Evolutionary conservation across 2,329 filamentous ascomycete species (phyloP).

Genomic region (Aspergillus niger): DNA sequence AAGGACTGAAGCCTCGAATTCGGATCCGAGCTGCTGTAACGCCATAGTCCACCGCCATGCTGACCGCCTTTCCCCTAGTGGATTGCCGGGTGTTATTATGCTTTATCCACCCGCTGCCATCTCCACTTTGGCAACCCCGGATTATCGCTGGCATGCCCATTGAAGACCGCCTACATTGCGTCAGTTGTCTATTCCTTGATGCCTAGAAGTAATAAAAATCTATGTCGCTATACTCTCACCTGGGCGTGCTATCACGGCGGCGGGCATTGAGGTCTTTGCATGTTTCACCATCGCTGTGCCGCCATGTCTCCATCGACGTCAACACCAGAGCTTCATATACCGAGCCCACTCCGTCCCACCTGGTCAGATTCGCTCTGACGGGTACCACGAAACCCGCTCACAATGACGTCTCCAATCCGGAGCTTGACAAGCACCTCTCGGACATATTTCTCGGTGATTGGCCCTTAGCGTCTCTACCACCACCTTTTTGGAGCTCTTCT

Average conservation of each 20-base stretch:
- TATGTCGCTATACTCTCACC: not conserved
- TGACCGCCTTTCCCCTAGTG: constrained; percentile 5
- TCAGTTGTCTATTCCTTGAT: not conserved
- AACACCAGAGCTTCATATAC: constrained; percentile 2
- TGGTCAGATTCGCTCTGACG: constrained; percentile 37
- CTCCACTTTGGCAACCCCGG: not conserved
- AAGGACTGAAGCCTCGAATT: not conserved
- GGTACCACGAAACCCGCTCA: constrained; percentile 19
- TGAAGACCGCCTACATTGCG: not conserved
- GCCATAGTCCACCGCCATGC: not conserved
- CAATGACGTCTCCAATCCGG: constrained; percentile 3
- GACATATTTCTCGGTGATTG: constrained; percentile 28
- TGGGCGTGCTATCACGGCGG: constrained; percentile 3
- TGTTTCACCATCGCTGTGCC: constrained; percentile 7
- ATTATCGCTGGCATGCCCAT: not conserved
- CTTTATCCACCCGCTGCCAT: not conserved
- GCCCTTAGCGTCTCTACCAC: constrained; percentile 21
- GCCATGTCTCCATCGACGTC: constrained; percentile 5
- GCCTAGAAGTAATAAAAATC: constrained; percentile 5
- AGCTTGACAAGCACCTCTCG: constrained; percentile 20
- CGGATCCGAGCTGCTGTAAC: not conserved
- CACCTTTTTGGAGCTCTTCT: constrained; percentile 26
- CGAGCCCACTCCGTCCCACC: constrained; percentile 30
- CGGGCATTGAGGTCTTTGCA: not conserved
- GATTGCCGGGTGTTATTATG: not conserved